A percentile compares a stretch with the other conserved stretches of the same genome.
Evolutionary conservation across 2,329 filamentous ascomycete genomes (phyloP).

Genomic region (Shiraia sp.): DNA sequence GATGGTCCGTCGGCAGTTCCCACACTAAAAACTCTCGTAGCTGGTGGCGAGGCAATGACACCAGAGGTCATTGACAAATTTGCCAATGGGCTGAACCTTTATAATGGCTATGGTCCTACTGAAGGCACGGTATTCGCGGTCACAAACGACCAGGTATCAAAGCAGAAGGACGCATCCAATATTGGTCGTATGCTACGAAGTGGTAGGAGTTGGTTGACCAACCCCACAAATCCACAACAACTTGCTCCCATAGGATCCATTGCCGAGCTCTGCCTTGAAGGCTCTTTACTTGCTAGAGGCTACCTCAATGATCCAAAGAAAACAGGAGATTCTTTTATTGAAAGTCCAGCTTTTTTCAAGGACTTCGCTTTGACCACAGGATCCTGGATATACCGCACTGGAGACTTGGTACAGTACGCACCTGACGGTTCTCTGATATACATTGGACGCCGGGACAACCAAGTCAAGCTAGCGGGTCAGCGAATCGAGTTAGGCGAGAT

Average conservation of each 20-base stretch:
- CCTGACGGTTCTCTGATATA: conserved; percentile 34
- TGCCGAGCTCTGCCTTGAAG: conserved; percentile 39
- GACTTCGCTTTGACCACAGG: conserved; percentile 6
- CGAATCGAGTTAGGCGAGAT: conserved; percentile 43
- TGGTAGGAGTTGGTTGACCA: conserved; percentile 33
- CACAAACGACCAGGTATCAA: conserved; percentile 27
- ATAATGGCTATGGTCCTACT: conserved; percentile 37
- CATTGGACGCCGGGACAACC: conserved; percentile 37
- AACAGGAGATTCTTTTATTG: conserved; percentile 32
- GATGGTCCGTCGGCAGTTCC: conserved; percentile 38
- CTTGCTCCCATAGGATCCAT: conserved; percentile 36
- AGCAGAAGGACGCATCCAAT: conserved; percentile 22
- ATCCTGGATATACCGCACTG: conserved; percentile 37
- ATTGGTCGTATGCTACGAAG: conserved; percentile 31
- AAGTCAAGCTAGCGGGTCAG: conserved; percentile 42
- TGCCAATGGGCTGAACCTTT: conserved; percentile 24
- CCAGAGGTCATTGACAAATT: conserved; percentile 32
- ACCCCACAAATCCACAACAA: conserved; percentile 27
- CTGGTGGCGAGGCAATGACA: conserved; percentile 34
- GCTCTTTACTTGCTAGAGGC: conserved; percentile 33
- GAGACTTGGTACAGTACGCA: conserved; percentile 37
- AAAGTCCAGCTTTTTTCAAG: conserved; percentile 28
- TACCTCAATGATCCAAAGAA: conserved; percentile 34
- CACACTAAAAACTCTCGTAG: conserved; percentile 43
- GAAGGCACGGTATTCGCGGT: conserved; percentile 32